Conservation (phyloP, 2,329 filamentous ascomycete species). For the Nannizziopsis barbatae region DNA sequence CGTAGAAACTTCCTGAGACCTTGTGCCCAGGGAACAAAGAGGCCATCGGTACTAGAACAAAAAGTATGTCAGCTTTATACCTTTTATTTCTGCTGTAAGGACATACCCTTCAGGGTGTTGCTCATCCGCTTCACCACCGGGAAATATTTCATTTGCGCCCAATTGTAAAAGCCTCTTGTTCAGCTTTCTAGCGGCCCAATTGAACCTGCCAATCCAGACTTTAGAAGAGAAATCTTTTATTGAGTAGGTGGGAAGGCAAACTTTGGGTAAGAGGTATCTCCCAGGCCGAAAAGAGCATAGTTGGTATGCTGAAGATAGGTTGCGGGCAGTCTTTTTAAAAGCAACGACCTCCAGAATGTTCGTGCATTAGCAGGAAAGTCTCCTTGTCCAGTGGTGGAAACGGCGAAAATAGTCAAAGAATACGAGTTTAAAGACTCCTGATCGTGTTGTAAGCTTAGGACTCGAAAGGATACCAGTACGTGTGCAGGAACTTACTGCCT, state of each 20-base stretch:
- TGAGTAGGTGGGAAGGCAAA: conserved; percentile 34
- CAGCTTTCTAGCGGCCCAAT: conserved; percentile 83
- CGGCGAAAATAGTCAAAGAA: conserved; percentile 52
- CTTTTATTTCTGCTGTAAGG: no score
- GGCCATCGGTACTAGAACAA: conserved; percentile 58
- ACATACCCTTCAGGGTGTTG: conserved; percentile 83
- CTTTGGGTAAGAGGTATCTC: conserved; percentile 90
- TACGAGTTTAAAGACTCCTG: conserved; percentile 30
- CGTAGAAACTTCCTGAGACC: conserved; percentile 57
- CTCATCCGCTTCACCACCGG: conserved; percentile 79
- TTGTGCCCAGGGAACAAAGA: conserved; percentile 66
- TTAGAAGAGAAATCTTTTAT: not conserved
- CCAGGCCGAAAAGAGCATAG: conserved; percentile 82
- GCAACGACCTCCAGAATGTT: conserved; percentile 71
- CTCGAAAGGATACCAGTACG: not conserved
- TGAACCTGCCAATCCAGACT: conserved; percentile 50
- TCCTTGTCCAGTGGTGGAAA: conserved; percentile 90
- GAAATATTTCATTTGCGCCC: conserved; percentile 64
- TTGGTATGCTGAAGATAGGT: conserved; percentile 56
- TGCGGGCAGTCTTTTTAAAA: conserved; percentile 64
- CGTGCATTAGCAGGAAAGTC: conserved; percentile 78
- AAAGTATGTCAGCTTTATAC: not conserved
- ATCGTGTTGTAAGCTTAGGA: conserved; percentile 1
- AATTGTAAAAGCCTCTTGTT: conserved; percentile 74
- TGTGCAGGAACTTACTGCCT: conserved; percentile 50